These are phyloP conservation scores for Heterococcus sp. DNA, from an alignment of 108 stramenopile species.

Conservation along the genomic window DNA sequence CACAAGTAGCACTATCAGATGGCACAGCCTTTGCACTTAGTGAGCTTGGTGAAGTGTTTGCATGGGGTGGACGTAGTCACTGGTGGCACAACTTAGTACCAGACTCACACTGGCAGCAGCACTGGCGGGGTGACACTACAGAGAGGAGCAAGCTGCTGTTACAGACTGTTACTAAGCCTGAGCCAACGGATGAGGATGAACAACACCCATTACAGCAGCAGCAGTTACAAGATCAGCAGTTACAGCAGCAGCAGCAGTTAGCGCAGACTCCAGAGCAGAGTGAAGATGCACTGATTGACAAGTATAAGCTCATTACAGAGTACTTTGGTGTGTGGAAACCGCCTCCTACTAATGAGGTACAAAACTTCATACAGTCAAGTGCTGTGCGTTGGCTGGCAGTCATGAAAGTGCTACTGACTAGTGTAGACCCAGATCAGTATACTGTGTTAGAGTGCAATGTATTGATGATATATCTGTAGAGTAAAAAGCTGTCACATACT, in stretches of 20 bases:
- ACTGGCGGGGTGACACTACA: constrained; percentile 64
- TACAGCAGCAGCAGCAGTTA: no score
- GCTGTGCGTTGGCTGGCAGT: no score
- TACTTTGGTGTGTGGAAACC: constrained; percentile 60
- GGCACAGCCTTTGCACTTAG: constrained; percentile 62
- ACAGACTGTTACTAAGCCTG: constrained; percentile 22
- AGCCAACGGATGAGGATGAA: no score
- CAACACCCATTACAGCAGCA: no score
- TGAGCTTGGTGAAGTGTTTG: constrained; percentile 56
- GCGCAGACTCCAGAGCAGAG: no score
- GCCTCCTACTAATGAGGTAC: constrained; percentile 49
- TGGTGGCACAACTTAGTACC: constrained; percentile 60
- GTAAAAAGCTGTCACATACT: no score
- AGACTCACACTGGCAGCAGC: constrained; percentile 51
- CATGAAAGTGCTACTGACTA: no score
- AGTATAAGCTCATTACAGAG: constrained; percentile 33
- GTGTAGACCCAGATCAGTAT: no score
- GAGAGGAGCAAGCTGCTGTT: constrained; percentile 59
- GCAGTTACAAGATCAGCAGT: no score
- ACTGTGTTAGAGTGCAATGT: no score
- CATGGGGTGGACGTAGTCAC: constrained; percentile 62
- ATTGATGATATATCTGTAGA: no score
- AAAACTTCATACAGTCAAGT: no score
- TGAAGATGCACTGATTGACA: constrained; percentile 9
- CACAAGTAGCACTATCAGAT: constrained; percentile 52